A percentile compares a stretch with the other conserved stretches of the same genome.
phyloP scores from a whole-genome alignment of 495 filamentous ascomycete genomes.

The Podospora fimiseda region DNA sequence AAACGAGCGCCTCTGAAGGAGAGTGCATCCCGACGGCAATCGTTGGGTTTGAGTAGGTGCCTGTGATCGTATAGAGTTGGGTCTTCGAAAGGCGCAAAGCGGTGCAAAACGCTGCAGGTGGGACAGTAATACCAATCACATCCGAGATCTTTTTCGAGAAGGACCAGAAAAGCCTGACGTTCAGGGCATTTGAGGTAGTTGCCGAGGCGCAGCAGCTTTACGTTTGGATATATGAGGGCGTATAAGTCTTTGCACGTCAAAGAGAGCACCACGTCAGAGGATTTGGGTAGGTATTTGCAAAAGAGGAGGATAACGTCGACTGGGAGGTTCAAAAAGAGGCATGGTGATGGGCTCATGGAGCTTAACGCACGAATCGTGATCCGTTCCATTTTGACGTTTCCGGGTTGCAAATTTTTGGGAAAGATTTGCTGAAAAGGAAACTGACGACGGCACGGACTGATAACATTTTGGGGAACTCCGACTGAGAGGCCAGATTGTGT shows the following conservation, averaged over 20 bases:
- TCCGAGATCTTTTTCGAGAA: slow-evolving; percentile 16
- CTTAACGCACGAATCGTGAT: too few species aligned
- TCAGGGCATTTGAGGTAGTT: not conserved
- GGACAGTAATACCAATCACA: slow-evolving; percentile 12
- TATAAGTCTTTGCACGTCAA: slow-evolving; percentile 15
- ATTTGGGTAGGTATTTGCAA: slow-evolving; percentile 4
- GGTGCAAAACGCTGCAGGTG: slow-evolving; percentile 8
- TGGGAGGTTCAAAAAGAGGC: not conserved
- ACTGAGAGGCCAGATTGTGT: too few species aligned
- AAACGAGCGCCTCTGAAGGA: not conserved
- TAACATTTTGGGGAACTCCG: too few species aligned
- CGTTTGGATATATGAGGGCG: not conserved
- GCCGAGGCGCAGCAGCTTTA: too few species aligned
- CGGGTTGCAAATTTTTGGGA: too few species aligned
- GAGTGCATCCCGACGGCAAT: not conserved
- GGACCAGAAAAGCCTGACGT: slow-evolving; percentile 4
- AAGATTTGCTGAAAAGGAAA: too few species aligned
- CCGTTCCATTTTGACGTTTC: too few species aligned
- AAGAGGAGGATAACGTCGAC: slow-evolving; percentile 1
- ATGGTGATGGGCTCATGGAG: too few species aligned
- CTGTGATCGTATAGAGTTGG: not conserved
- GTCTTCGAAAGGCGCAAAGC: not conserved
- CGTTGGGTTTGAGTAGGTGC: not conserved
- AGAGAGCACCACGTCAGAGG: slow-evolving; percentile 6
- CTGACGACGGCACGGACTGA: too few species aligned